Evolutionary conservation across 2,329 filamentous ascomycete genomes (phyloP).

Genomic region (Trichoderma pleuroti): DNA sequence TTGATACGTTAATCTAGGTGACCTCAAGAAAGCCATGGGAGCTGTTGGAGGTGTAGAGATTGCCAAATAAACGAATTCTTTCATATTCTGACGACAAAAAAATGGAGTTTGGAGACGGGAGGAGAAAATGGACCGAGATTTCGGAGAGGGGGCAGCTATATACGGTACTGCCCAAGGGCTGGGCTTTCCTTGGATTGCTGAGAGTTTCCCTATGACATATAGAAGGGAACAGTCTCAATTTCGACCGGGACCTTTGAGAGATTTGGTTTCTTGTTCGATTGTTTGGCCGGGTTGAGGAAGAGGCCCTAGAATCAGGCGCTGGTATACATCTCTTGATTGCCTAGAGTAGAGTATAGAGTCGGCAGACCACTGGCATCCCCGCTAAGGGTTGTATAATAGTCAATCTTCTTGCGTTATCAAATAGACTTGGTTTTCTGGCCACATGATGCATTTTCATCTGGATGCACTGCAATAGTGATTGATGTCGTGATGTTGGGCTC

Average conservation of each 20-base stretch:
- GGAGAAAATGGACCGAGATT: slow-evolving; percentile 14
- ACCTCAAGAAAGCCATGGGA: slow-evolving; percentile 65
- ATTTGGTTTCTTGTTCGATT: slow-evolving; percentile 17
- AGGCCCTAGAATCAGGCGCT: slow-evolving; percentile 15
- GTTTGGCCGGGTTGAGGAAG: slow-evolving; percentile 7
- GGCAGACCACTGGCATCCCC: slow-evolving; percentile 17
- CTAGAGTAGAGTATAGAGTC: slow-evolving; percentile 20
- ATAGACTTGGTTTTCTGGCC: slow-evolving; percentile 9
- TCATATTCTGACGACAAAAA: slow-evolving; percentile 11
- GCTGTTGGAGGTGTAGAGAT: slow-evolving; percentile 61
- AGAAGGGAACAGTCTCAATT: slow-evolving; percentile 8
- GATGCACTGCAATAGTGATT: neutral
- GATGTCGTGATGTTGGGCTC: neutral
- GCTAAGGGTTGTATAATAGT: slow-evolving; percentile 20
- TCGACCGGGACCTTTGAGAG: slow-evolving; percentile 1
- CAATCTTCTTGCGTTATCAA: slow-evolving; percentile 14
- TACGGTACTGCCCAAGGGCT: slow-evolving; percentile 17
- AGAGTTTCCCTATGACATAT: slow-evolving; percentile 12
- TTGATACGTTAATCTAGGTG: slow-evolving; percentile 23
- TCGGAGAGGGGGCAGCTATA: slow-evolving; percentile 9
- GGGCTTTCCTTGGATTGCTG: slow-evolving; percentile 15
- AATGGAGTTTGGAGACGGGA: neutral
- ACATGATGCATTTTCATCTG: neutral
- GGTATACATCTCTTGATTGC: slow-evolving; percentile 19
- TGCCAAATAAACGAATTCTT: slow-evolving; percentile 13